A percentile compares a stretch with the other conserved stretches of the same genome.
phyloP scores from a whole-genome alignment of 352 stramenopile species.

The Pythium pyrilobum region DNA sequence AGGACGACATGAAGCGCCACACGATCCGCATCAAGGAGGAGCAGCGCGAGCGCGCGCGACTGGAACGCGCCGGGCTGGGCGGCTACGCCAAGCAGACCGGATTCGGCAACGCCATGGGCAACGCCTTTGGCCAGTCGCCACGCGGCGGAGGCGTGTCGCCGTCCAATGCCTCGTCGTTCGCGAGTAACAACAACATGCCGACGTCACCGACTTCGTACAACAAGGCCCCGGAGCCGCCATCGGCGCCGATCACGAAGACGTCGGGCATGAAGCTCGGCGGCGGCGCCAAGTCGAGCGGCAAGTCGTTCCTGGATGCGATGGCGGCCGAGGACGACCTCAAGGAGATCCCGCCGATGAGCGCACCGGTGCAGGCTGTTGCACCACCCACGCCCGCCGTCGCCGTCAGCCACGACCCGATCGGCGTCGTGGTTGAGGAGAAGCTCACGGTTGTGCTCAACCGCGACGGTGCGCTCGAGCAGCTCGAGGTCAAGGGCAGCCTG shows the following conservation, averaged over 20 bases:
- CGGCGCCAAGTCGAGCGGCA: constrained; percentile 44
- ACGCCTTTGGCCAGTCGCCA: constrained; percentile 60
- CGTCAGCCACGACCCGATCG: constrained; percentile 78
- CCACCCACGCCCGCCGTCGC: constrained; percentile 54
- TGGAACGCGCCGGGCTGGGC: constrained; percentile 71
- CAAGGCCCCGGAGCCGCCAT: constrained; percentile 34
- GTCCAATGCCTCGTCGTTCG: constrained; percentile 21
- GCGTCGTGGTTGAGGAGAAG: constrained; percentile 82
- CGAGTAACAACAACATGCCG: constrained; percentile 24
- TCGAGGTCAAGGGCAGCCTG: constrained; percentile 85
- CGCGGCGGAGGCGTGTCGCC: constrained; percentile 34
- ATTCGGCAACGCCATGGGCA: constrained; percentile 68
- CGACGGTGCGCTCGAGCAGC: constrained; percentile 75
- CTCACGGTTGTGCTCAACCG: constrained; percentile 80
- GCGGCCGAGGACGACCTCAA: constrained; percentile 80
- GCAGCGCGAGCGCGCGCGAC: constrained; percentile 71
- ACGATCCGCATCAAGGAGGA: constrained; percentile 85
- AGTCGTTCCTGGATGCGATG: constrained; percentile 86
- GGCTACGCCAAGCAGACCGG: constrained; percentile 51
- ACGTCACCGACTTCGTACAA: constrained; percentile 72
- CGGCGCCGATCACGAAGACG: constrained; percentile 45
- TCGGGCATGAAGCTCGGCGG: constrained; percentile 34
- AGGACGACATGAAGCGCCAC: constrained; percentile 89
- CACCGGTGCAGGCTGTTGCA: constrained; percentile 47
- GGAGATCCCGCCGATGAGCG: constrained; percentile 81